Base-by-base conservation (phyloP, 2,329 filamentous ascomycete genomes). In the Fusarium subglutinans region DNA sequence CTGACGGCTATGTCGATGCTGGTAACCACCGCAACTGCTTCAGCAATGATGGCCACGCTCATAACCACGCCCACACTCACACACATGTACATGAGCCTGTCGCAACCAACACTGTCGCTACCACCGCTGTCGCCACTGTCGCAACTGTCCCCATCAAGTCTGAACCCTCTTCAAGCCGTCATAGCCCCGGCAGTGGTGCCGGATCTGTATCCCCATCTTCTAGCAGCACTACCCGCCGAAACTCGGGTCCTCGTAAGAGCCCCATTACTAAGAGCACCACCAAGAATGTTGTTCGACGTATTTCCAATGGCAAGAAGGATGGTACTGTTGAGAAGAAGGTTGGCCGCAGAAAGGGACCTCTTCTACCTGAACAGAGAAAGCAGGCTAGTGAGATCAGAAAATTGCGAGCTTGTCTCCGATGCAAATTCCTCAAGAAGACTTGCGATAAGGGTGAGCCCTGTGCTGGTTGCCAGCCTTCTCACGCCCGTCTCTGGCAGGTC, bases 391-490 rank as follows among this genome's bases (percentile, higher is more conserved):
- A 98, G 84, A 98, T 98, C 81, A 91, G 96, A 82, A 98, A 98
- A 84, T 87, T 98, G 78, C 90, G 96, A 80, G 96, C 96, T 54
- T 98, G 96, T 83, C 87, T 98, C 78, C 92, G 96, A 75, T 98
- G 96, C 90, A 98, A 98, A 86, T 98, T 98, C 87, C 88, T 98
- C 82, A 98, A 98, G 90, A 98, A 98, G 90, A 98, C 96, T 55
- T 98, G 96, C 81, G 96, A 98, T 84, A 98, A 97, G 87, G 96
- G 96, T 73, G 95, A 98, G 86, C 96, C 96, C 66, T 98, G 96
- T 84, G 93, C 92, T 79, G 96, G 96, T 54, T 98, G 96, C 86
- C 94, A 98, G 85, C 96, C 96, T 57, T 97, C 95, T 26, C 96
- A 98, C 83, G 96, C 96, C 73, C 92, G 96, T 74, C 88, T 98